A percentile compares a stretch with the other conserved stretches of the same genome.
Conservation (phyloP, 2,329 filamentous ascomycete genomes). For the Drechslerella coelobrocha region DNA sequence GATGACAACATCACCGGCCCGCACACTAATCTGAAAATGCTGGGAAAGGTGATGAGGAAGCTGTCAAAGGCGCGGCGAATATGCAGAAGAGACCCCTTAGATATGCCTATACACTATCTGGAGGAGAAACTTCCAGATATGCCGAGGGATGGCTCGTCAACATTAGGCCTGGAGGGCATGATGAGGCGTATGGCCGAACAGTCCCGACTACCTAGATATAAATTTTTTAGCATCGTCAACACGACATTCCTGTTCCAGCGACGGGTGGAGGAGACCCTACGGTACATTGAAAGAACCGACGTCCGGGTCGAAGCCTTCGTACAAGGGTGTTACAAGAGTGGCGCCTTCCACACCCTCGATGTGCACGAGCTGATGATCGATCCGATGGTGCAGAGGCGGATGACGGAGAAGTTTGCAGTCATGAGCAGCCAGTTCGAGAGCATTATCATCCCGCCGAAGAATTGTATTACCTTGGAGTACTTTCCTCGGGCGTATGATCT, state of each 20-base stretch:
- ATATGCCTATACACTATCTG: constrained; percentile 22
- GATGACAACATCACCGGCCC: constrained; percentile 8
- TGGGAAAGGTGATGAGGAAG: background rate
- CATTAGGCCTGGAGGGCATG: constrained; percentile 19
- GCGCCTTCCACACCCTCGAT: constrained; percentile 26
- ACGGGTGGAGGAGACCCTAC: constrained; percentile 29
- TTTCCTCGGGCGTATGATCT: constrained; percentile 16
- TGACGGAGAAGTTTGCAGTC: constrained; percentile 4
- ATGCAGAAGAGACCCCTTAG: constrained; percentile 1
- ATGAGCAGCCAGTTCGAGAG: background rate
- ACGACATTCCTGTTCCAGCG: constrained; percentile 30
- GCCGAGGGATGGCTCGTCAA: constrained; percentile 8
- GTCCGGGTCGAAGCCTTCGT: constrained; percentile 26
- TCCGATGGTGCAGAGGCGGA: background rate
- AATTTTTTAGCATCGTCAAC: constrained; percentile 6
- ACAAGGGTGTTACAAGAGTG: constrained; percentile 27
- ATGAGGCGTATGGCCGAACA: constrained; percentile 36
- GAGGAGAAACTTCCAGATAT: constrained; percentile 12
- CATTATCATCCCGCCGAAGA: constrained; percentile 18
- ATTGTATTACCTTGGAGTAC: constrained; percentile 32
- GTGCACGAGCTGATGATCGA: background rate
- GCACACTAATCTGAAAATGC: background rate
- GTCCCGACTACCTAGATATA: background rate
- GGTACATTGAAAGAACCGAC: constrained; percentile 31
- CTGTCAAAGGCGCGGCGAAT: background rate